Evolutionary conservation across 2,329 filamentous ascomycete species (phyloP).

Genomic region (Trichothecium sympodiale): DNA sequence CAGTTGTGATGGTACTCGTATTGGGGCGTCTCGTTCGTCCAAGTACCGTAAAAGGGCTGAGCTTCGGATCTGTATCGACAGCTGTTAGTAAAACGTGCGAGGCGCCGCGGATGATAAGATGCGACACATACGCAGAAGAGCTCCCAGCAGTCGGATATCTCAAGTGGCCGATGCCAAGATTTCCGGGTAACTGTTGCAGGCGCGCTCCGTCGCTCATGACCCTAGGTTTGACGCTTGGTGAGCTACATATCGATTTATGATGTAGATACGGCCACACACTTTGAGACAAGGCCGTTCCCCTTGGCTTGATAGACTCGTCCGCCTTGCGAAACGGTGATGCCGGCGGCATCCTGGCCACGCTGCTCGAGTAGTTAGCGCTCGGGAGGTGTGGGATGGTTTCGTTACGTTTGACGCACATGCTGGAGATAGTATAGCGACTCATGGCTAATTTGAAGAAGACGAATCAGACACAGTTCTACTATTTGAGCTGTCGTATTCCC

Average conservation of each 20-base stretch:
- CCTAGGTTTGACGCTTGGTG: slow-evolving; percentile 23
- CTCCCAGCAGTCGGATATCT: slow-evolving; percentile 85
- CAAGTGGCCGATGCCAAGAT: slow-evolving; percentile 75
- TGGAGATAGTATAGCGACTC: slow-evolving; percentile 63
- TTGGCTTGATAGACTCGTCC: slow-evolving; percentile 84
- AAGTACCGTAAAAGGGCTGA: slow-evolving; percentile 68
- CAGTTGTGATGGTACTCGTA: too few species aligned
- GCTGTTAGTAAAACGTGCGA: slow-evolving; percentile 19
- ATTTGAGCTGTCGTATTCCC: too few species aligned
- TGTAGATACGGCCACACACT: slow-evolving; percentile 24
- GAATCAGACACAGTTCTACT: too few species aligned
- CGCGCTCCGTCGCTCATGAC: slow-evolving; percentile 75
- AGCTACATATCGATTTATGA: background rate
- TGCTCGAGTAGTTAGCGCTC: slow-evolving; percentile 25
- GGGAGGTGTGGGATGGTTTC: background rate
- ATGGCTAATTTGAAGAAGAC: slow-evolving; percentile 26
- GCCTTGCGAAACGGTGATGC: slow-evolving; percentile 67
- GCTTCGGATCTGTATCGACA: slow-evolving; percentile 57
- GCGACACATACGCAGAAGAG: slow-evolving; percentile 33
- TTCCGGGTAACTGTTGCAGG: slow-evolving; percentile 51
- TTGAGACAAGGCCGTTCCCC: slow-evolving; percentile 76
- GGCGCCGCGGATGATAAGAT: background rate
- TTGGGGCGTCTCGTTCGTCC: background rate
- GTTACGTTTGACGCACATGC: slow-evolving; percentile 19
- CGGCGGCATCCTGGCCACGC: slow-evolving; percentile 79